Conservation (phyloP, 192 early-diverging fungal genomes). For the Backusella luteola region DNA sequence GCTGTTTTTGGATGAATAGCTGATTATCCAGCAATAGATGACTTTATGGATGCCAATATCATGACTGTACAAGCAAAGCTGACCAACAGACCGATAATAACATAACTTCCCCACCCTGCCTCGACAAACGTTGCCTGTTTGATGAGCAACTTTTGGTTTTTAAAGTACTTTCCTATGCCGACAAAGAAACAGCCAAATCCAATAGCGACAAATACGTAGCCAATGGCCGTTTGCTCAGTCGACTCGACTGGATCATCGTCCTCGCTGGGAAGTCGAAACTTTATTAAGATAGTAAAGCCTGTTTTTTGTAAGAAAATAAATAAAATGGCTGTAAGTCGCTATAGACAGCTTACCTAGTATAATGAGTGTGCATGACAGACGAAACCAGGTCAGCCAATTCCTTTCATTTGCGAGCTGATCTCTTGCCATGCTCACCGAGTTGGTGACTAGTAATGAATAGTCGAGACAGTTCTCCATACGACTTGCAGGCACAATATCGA, state of each 20-base stretch:
- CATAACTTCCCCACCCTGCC: slow-evolving; percentile 33
- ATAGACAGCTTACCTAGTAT: slow-evolving; percentile 25
- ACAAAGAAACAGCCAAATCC: slow-evolving; percentile 19
- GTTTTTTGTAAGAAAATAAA: background rate
- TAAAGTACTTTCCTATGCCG: slow-evolving; percentile 29
- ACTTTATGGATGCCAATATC: slow-evolving; percentile 15
- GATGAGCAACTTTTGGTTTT: slow-evolving; percentile 16
- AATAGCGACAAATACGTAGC: slow-evolving; percentile 27
- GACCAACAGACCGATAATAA: slow-evolving; percentile 17
- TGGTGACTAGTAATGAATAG: slow-evolving; percentile 17
- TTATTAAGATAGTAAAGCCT: slow-evolving; percentile 34
- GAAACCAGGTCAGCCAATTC: slow-evolving; percentile 30
- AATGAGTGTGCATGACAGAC: slow-evolving; percentile 31
- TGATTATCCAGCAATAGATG: background rate
- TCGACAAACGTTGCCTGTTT: slow-evolving; percentile 17
- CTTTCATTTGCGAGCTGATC: slow-evolving; percentile 40
- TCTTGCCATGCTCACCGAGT: slow-evolving; percentile 32
- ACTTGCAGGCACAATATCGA: background rate
- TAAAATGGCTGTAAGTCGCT: background rate
- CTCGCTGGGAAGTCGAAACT: slow-evolving; percentile 25
- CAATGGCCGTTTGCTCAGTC: slow-evolving; percentile 7
- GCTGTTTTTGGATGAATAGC: background rate
- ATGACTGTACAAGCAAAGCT: slow-evolving; percentile 29
- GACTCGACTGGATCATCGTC: background rate
- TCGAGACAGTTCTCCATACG: slow-evolving; percentile 5